Evolutionary conservation across 306 rosid species (phyloP), one percentile per base, ranked within the genome.

Genomic region (Citrullus amarus): DNA sequence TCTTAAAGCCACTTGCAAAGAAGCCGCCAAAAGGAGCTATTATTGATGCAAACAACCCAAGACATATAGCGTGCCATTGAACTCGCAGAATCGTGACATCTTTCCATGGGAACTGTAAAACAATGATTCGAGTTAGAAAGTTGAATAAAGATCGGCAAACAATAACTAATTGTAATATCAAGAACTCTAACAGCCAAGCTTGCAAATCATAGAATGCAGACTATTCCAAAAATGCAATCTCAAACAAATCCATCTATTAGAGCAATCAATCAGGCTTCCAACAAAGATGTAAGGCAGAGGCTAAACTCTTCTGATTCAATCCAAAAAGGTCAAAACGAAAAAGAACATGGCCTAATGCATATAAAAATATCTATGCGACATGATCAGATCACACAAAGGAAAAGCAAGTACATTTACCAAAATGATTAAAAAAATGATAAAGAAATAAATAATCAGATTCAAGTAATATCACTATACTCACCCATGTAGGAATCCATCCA

Each of bases 11-110:
- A 85, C 99, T 96, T 3, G 99, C 99, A 87, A 96, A 93, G 96
- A 96, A 96, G 80, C 99, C 99, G 71, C 99, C 99, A 78, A 96
- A 96, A 78, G 99, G 99, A 79, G 99, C 99, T 74, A 96, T 92
- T 71, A 96, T 89, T 58, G 97, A 92, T 78, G 99, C 92, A 90
- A 96, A 96, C 85, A 92, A 89, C 58, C 99, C 99, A 77, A 92
- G 82, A 80, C 87, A 91, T 76, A 93, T 77, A 74, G 97, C 97
- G 83, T 96, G 99, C 93, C 96, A 91, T 70, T 96, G 98, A 82
- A 96, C 89, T 53, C 92, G 98, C 79, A 96, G 81, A 79, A 96
- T 85, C 18, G 94, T 82, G 50, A 93, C 76, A 82, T 88, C 96
- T 82, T 90, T 88, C 98, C 99, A 90, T 74, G 93, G 88, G 86